phyloP scores from a whole-genome alignment of 2,329 filamentous ascomycete species.

The Colletotrichum limetticola region DNA sequence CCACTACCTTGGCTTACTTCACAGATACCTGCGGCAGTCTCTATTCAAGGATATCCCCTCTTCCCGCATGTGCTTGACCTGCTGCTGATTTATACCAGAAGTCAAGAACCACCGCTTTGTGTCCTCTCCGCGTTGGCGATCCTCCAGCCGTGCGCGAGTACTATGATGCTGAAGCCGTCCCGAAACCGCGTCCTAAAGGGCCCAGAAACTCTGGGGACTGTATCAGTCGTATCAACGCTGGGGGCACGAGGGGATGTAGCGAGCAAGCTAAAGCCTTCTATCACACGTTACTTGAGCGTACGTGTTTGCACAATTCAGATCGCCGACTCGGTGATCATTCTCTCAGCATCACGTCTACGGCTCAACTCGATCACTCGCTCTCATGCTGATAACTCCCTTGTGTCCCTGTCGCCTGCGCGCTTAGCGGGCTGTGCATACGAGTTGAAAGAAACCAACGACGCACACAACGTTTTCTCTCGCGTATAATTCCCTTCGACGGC shows the following conservation, averaged over 20 bases:
- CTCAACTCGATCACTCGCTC: neutral
- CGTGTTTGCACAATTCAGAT: neutral
- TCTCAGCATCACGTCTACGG: neutral
- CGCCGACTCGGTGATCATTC: neutral
- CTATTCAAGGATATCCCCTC: neutral
- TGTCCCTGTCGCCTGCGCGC: neutral
- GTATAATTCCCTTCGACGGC: constrained; percentile 6
- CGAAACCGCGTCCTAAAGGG: neutral
- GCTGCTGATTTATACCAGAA: neutral
- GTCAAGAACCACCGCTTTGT: neutral
- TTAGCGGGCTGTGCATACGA: neutral
- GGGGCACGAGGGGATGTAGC: neutral
- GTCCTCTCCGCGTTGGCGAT: neutral
- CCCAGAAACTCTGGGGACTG: neutral
- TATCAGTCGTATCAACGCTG: neutral
- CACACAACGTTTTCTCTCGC: neutral
- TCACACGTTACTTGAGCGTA: constrained; percentile 6
- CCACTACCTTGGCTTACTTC: neutral
- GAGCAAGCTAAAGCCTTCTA: neutral
- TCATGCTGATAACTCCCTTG: neutral
- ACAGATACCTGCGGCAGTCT: neutral
- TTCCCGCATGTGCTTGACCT: neutral
- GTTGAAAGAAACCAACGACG: neutral
- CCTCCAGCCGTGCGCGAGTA: neutral
- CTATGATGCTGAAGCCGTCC: neutral